Evolutionary conservation across 305 asterid species (phyloP), one percentile per base, ranked within the genome.

Genomic region (Fraxinus xanthoxyloides): DNA sequence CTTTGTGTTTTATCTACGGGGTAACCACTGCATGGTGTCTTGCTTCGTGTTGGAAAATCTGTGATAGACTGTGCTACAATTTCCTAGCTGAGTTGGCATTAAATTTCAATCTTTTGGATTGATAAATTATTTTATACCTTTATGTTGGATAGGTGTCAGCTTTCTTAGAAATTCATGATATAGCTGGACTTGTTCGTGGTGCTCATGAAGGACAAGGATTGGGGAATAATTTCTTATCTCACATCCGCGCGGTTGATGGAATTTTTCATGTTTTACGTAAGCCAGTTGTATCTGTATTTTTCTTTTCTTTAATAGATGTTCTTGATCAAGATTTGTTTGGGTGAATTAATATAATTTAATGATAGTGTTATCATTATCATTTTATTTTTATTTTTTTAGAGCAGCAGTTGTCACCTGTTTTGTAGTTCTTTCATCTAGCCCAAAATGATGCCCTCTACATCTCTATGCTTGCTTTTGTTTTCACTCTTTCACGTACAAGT

Each of bases 191-290:
- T 81, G 99, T 96, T 83, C 93, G 97, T 81, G 99, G 99, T 79
- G 99, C 98, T 86, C 98, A 94, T 83, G 89, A 93, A 88, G 99
- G 99, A 43, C 98, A 94, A 85, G 99, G 99, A 87, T 84, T 96
- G 76, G 99, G 99, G 75, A 96, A 96, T 90, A 96, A 88, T 86
- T 96, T 96, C 88, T 90, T 96, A 81, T 94, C 98, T 61, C 99
- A 96, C 89, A 96, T 96, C 79, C 97, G 98, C 32, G 99, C 99
- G 1, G 99, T 96, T 85, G 99, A 96, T 90, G 98, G 99, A 84
- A 95, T 95, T 85, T 95, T 95, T 86, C 99, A 95, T 48, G 99
- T 95, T 86, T 78, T 95, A 84, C 97, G 99, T 96, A 89, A 89
- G 94, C 85, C 83, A 79, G 40, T 74, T 61, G 34, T 67, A 7